A percentile compares a stretch with the other conserved stretches of the same genome.
Conservation (phyloP, 75 land plant species). For the Larix kaempferi region DNA sequence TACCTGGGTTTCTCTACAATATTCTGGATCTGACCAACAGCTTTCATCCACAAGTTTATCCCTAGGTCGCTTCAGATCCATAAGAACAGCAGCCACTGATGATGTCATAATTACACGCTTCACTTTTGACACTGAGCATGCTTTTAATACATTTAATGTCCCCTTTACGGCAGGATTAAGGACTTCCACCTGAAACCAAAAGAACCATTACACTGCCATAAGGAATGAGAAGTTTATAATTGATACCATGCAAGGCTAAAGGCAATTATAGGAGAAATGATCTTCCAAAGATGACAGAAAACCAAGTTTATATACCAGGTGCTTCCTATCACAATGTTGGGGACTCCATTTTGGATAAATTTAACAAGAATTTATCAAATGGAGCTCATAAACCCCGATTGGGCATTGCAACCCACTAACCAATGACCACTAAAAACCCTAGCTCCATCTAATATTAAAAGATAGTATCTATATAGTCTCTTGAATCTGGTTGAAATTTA, state of each 20-base stretch:
- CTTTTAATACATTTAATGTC: constrained; percentile 77
- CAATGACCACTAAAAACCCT: neutral
- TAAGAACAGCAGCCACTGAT: constrained; percentile 45
- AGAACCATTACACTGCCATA: neutral
- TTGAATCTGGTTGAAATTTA: neutral
- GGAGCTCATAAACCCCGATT: neutral
- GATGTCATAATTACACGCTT: constrained; percentile 71
- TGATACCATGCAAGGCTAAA: neutral
- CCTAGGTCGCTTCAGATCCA: constrained; percentile 39
- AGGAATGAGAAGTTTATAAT: neutral
- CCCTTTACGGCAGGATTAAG: constrained; percentile 76
- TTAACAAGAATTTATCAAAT: neutral
- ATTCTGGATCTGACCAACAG: constrained; percentile 73
- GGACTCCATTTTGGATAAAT: neutral
- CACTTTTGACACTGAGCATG: constrained; percentile 49
- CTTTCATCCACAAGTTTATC: constrained; percentile 55
- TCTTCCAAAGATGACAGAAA: neutral
- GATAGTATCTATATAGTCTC: neutral
- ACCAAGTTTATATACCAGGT: neutral
- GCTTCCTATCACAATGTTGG: neutral
- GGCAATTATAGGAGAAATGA: neutral
- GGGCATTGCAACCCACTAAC: neutral
- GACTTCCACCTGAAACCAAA: constrained; percentile 49
- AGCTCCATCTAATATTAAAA: neutral
- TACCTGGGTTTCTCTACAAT: constrained; percentile 53